A percentile compares a stretch with the other conserved stretches of the same genome.
Conservation (phyloP, 139 green algal species). For the Chlorokybus atmophyticus region DNA sequence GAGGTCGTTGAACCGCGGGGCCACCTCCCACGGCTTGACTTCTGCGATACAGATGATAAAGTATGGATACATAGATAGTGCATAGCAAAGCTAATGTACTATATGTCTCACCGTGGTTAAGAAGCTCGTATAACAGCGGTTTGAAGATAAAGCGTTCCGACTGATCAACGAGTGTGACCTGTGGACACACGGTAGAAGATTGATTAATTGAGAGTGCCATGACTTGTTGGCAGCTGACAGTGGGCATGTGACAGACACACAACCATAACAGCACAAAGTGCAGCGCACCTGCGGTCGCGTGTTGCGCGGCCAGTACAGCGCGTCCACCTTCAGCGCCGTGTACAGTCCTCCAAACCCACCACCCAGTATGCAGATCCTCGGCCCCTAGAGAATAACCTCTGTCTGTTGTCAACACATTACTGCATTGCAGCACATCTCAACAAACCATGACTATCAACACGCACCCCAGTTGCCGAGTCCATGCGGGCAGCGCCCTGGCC, state of each 20-base stretch:
- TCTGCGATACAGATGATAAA: conserved; percentile 11
- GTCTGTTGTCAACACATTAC: too few species aligned
- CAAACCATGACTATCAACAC: too few species aligned
- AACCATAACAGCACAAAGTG: too few species aligned
- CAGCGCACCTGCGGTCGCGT: conserved; percentile 51
- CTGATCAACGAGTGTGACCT: conserved; percentile 86
- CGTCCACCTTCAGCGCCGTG: conserved; percentile 77
- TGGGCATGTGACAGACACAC: too few species aligned
- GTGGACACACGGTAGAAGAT: conserved; percentile 5
- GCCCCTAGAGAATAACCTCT: too few species aligned
- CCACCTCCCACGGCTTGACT: conserved; percentile 64
- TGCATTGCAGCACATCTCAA: too few species aligned
- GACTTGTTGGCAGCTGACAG: too few species aligned
- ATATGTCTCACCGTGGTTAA: too few species aligned
- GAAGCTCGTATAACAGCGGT: conserved; percentile 94
- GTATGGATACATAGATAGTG: neutral
- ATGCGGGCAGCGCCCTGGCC: too few species aligned
- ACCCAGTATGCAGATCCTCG: conserved; percentile 79
- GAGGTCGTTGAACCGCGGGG: conserved; percentile 69
- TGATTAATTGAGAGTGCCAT: too few species aligned
- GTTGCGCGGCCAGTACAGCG: conserved; percentile 75
- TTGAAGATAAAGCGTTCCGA: conserved; percentile 94
- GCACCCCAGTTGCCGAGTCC: too few species aligned
- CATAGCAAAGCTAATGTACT: too few species aligned
- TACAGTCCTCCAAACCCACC: conserved; percentile 97